Evolutionary conservation across 2,329 filamentous ascomycete species (phyloP), one percentile per base, ranked within the genome.

Genomic region (Penicillium sp.): DNA sequence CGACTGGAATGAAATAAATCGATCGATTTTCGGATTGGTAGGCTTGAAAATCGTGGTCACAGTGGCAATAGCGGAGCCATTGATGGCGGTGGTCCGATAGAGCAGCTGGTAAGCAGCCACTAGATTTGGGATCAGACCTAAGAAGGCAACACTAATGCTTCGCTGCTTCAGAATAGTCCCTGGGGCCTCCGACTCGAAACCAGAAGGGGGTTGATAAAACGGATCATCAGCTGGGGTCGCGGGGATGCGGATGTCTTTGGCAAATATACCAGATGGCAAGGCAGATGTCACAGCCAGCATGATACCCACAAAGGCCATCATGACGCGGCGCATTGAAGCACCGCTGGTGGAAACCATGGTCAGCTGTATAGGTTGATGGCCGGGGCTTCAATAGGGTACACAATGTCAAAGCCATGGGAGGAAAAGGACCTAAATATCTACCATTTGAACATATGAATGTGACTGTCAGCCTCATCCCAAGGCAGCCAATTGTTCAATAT

Each of bases 1-100:
- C 6, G 69, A 63, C 41, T 74, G 69, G 52, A 70, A 75, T 0
- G 73, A 75, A 6, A 76, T 47, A 1, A 76, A 57, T 14, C 57
- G 47, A 24, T 59, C 57, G 7, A 47, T 52, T 40, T 64, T 61
- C 3, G 51, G 50, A 23, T 18, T 29, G 2, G 46, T 38, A 0
- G 71, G 70, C 23, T 71, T 58, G 37, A 74, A 61, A 2, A 74
- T 54, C 0, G 71, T 74, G 3, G 70, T 66, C 1, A 71, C 66
- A 0, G 71, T 65, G 7, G 64, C 61, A 6, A 70, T 68, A 3
- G 72, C 64, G 0, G 68, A 61, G 14, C 64, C 63, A 20, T 62
- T 55, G 42, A 61, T 62, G 44, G 72, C 63, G 1, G 66, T 72
- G 2, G 71, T 73, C 11, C 68, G 64, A 47, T 73, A 74, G 1